Percentiles rank a stretch among this genome's conserved stretches.
Conservation (phyloP, 257 asterid species). For the Ehretia macrophylla region DNA sequence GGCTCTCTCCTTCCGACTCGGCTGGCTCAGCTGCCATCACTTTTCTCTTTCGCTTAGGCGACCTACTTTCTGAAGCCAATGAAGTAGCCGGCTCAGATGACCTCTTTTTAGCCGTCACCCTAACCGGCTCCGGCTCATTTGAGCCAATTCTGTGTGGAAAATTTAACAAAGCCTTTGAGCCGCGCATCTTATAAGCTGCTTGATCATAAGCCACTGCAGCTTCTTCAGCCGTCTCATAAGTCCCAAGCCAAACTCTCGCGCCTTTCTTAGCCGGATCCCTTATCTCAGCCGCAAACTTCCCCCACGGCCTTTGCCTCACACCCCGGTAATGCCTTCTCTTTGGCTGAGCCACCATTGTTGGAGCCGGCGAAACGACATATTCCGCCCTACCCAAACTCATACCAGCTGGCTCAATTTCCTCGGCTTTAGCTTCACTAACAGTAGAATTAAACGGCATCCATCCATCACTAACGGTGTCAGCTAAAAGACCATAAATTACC, state of each 20-base stretch:
- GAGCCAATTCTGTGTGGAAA: constrained; percentile 65
- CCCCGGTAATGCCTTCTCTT: constrained; percentile 70
- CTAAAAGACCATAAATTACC: constrained; percentile 70
- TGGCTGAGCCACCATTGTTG: constrained; percentile 28
- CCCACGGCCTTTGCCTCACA: constrained; percentile 87
- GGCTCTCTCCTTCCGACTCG: constrained; percentile 52
- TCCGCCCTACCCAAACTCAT: constrained; percentile 5
- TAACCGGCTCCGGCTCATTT: constrained; percentile 87
- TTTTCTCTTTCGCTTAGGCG: constrained; percentile 51
- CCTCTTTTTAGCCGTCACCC: constrained; percentile 56
- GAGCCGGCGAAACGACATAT: constrained; percentile 17
- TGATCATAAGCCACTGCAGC: constrained; percentile 83
- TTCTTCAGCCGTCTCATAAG: constrained; percentile 82
- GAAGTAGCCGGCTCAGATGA: constrained; percentile 51
- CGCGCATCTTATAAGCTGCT: constrained; percentile 91
- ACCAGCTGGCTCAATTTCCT: constrained; percentile 39
- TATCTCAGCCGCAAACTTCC: constrained; percentile 88
- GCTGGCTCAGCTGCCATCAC: constrained; percentile 27
- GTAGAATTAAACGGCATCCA: constrained; percentile 63
- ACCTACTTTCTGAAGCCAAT: constrained; percentile 45
- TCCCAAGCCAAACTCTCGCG: constrained; percentile 92
- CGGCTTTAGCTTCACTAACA: constrained; percentile 39
- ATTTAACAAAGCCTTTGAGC: constrained; percentile 76
- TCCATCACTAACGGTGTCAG: constrained; percentile 72
- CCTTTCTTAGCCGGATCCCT: constrained; percentile 90